phyloP scores from a whole-genome alignment of 176 grass and related monocot species.

The Triticum dicoccoides region DNA sequence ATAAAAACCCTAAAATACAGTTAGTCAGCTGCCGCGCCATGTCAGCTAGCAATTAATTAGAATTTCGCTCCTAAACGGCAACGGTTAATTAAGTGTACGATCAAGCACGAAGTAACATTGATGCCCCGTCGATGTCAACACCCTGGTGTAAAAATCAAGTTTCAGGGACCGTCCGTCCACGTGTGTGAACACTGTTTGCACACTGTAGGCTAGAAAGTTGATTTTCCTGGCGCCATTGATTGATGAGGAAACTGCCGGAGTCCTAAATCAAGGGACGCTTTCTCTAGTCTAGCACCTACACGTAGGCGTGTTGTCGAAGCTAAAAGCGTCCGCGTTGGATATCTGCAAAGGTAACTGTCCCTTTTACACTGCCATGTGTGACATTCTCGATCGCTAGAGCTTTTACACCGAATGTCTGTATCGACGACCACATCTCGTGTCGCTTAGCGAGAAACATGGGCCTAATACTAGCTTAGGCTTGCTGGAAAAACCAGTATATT shows the following conservation, averaged over 20 bases:
- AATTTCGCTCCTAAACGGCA: neutral
- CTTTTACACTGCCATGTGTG: constrained; percentile 8
- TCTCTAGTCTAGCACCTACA: neutral
- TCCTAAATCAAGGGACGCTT: neutral
- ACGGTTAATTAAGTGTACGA: neutral
- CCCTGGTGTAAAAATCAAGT: neutral
- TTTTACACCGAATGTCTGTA: neutral
- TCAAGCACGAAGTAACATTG: neutral
- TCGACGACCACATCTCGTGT: neutral
- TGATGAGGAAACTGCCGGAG: neutral
- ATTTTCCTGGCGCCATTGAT: neutral
- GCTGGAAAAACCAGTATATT: too few relatives aligned
- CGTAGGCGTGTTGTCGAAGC: constrained; percentile 1
- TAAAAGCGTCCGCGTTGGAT: neutral
- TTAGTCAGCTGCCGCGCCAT: neutral
- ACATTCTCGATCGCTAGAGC: neutral
- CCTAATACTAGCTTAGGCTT: too few relatives aligned
- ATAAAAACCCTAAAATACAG: neutral
- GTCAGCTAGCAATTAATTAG: neutral
- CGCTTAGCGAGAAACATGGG: neutral
- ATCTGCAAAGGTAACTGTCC: neutral
- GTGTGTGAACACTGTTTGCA: neutral
- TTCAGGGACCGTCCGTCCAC: neutral
- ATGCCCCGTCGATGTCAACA: too few relatives aligned
- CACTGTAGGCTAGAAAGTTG: neutral